Base-by-base conservation (phyloP, 192 early-diverging fungal genomes). In the Coemansia sp. region DNA sequence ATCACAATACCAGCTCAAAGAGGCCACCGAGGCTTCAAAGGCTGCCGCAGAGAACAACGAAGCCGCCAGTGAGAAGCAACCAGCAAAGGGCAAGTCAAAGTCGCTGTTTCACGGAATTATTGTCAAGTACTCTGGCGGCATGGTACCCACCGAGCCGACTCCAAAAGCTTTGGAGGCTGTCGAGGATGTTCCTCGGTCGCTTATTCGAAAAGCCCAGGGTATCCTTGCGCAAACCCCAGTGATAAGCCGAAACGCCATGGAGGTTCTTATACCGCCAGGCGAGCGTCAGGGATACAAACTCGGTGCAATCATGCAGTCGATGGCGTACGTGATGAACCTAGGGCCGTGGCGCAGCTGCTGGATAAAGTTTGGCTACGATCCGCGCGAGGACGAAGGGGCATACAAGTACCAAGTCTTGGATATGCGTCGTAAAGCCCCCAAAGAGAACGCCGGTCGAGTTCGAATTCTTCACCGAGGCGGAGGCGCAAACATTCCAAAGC, bases 331-430 rank as follows among this genome's bases (percentile, higher is more conserved):
- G 33, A 81, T 85, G 78, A 66, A 77, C 0, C 63, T 33, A 0
- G 79, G 83, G 2, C 66, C 83, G 9, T 85, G 83, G 83, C 74
- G 83, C 43, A 75, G 68, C 64, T 85, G 83, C 70, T 85, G 83
- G 83, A 78, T 85, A 46, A 68, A 79, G 8, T 70, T 78, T 58
- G 83, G 83, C 60, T 85, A 85, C 40, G 83, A 85, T 16, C 83
- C 83, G 27, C 78, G 83, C 39, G 72, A 64, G 31, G 64, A 80
- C 24, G 58, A 63, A 13, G 83, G 72, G 13, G 52, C 81, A 1
- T 79, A 70, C 74, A 76, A 60, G 66, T 84, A 84, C 81, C 81
- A 84, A 41, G 43, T 84, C 9, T 27, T 84, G 39, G 81, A 79
- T 27, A 72, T 79, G 50, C 81, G 81, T 38, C 18, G 47, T 0